Evolutionary conservation across 257 asterid species (phyloP).

Genomic region (Parsonsia alboflavescens): DNA sequence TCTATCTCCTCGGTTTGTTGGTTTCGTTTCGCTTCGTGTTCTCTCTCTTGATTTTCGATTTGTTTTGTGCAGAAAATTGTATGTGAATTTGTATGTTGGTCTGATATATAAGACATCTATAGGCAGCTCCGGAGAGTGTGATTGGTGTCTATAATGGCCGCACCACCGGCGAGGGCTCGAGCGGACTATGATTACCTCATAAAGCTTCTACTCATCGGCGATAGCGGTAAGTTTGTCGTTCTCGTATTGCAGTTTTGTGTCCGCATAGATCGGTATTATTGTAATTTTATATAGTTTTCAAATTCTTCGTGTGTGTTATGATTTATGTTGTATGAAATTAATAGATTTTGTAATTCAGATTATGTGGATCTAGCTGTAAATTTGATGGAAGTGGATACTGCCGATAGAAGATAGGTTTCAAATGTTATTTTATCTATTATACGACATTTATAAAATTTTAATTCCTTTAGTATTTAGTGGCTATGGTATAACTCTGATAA

Average conservation of each 20-base stretch:
- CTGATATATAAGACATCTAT: neutral
- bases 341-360: neutral
- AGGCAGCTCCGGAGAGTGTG: neutral
- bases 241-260: neutral
- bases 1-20: neutral
- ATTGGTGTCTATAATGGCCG: conserved; percentile 28
- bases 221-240: conserved; percentile 25
- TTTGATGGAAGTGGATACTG: neutral
- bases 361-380: conserved; percentile 6
- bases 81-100: neutral
- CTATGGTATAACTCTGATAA: neutral
- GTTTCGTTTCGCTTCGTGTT: neutral
- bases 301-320: neutral
- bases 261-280: neutral
- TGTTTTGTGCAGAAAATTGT: neutral
- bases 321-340: neutral
- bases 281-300: neutral
- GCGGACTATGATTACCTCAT: conserved; percentile 42
- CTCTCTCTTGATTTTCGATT: neutral
- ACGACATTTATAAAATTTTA: neutral
- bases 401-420: neutral
- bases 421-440: neutral
- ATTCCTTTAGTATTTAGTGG: neutral
- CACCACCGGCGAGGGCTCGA: conserved; percentile 38
- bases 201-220: conserved; percentile 40